Conservation (phyloP, 352 stramenopile genomes). For the Poterioochromonas sp. region DNA sequence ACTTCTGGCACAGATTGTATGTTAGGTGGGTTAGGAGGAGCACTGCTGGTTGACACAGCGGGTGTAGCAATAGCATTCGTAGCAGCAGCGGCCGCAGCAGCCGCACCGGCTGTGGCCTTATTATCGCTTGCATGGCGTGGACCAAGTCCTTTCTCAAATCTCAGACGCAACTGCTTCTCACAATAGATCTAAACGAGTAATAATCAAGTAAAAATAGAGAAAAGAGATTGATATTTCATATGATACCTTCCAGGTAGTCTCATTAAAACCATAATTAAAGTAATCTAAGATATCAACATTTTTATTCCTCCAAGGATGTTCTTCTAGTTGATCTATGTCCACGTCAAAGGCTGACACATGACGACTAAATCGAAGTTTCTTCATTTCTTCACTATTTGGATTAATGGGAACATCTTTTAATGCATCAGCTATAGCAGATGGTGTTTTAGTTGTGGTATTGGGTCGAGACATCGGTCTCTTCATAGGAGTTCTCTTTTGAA, state of each 20-base stretch:
- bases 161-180: constrained; percentile 9
- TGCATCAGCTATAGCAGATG: background rate
- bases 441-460: background rate
- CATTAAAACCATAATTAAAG: constrained; percentile 84
- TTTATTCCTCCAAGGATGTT: constrained; percentile 75
- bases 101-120: too few relatives aligned
- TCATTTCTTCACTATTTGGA: background rate
- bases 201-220: background rate
- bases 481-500: background rate
- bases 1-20: background rate
- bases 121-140: background rate
- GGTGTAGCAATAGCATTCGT: background rate
- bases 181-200: constrained; percentile 11
- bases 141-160: background rate
- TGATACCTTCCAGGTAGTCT: constrained; percentile 61
- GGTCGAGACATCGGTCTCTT: background rate
- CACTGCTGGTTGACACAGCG: background rate
- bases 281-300: constrained; percentile 82
- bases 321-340: constrained; percentile 76
- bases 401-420: background rate
- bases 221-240: background rate
- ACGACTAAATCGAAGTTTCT: constrained; percentile 41
- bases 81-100: background rate
- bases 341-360: constrained; percentile 74
- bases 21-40: background rate